Conservation (phyloP, 495 filamentous ascomycete genomes). For the Aspergillus nanangensis region DNA sequence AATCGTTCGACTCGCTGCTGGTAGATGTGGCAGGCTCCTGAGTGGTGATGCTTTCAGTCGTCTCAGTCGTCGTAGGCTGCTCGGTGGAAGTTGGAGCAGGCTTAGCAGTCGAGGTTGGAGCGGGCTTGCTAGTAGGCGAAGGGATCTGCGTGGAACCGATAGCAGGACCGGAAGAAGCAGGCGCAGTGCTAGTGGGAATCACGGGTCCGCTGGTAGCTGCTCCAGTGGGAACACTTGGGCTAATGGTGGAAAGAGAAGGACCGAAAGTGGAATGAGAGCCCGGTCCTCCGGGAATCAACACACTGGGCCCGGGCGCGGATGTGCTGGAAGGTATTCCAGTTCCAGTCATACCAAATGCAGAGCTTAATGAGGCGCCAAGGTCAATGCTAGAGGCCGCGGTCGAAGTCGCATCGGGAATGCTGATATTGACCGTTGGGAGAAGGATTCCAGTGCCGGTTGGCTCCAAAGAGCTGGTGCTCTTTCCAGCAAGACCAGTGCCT, state of each 20-base stretch:
- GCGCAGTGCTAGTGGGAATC: not conserved
- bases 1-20: constrained; percentile 15
- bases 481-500: not conserved
- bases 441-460: not conserved
- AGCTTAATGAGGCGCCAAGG: not conserved
- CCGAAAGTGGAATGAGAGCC: not conserved
- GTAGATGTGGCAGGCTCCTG: constrained; percentile 11
- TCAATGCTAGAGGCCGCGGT: not conserved
- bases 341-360: not conserved
- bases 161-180: not conserved
- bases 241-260: not conserved
- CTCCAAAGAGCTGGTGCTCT: not conserved
- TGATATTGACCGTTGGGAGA: not conserved
- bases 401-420: not conserved
- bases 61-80: constrained; percentile 7
- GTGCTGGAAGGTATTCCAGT: not conserved
- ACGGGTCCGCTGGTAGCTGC: not conserved
- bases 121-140: not conserved
- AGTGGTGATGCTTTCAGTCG: constrained; percentile 2
- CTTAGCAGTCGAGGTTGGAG: not conserved
- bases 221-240: not conserved
- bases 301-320: not conserved
- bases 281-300: not conserved
- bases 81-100: constrained; percentile 9
- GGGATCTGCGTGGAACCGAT: not conserved